Evolutionary conservation across 495 filamentous ascomycete genomes (phyloP).

Genomic region (Talaromyces nanjingensis): DNA sequence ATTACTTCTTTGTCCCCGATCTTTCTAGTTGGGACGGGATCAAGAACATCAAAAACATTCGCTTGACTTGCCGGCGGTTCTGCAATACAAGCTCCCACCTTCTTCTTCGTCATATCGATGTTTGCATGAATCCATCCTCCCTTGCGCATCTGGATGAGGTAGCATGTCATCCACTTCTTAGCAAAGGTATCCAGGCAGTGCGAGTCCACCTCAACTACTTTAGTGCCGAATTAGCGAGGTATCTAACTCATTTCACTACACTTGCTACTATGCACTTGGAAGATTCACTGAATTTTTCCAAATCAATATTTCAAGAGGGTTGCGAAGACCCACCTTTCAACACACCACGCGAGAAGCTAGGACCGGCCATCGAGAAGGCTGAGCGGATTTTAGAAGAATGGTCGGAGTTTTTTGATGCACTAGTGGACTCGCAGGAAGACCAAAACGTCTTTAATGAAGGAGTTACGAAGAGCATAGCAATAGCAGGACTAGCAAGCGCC

Average conservation of each 20-base stretch:
- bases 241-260: neutral
- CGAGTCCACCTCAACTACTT: neutral
- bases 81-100: neutral
- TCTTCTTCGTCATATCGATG: constrained; percentile 1
- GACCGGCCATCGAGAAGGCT: neutral
- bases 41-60: neutral
- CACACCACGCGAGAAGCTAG: neutral
- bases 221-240: neutral
- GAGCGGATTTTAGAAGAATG: neutral
- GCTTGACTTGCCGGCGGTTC: neutral
- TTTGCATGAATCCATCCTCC: neutral
- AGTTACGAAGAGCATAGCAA: neutral
- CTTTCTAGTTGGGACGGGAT: neutral
- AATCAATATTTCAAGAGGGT: neutral
- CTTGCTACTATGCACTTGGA: neutral
- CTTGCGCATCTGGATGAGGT: neutral
- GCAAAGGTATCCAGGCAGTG: neutral
- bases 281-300: neutral
- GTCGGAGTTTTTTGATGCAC: neutral
- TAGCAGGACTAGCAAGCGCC: neutral
- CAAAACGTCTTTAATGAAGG: neutral
- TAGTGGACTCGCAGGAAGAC: neutral
- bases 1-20: neutral
- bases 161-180: neutral
- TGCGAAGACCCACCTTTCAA: neutral